Evolutionary conservation across 75 land plant species (phyloP).

Genomic region (Selaginella moellendorffii): DNA sequence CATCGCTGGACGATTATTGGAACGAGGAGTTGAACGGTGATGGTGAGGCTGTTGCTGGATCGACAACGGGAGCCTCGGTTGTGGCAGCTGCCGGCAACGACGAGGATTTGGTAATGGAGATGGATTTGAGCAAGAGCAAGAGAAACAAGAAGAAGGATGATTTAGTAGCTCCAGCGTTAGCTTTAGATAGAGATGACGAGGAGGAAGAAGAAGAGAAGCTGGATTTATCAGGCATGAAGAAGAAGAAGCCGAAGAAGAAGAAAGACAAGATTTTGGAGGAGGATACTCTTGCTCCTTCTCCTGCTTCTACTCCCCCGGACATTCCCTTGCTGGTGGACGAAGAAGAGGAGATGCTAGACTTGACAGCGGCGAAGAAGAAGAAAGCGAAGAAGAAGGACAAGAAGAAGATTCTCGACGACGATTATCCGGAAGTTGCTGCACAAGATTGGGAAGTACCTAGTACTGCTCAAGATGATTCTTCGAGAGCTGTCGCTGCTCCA

Average conservation of each 20-base stretch:
- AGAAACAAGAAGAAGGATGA: slow-evolving; percentile 5
- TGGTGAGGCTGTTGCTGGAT: background rate
- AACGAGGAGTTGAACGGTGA: slow-evolving; percentile 3
- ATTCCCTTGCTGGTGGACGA: no score
- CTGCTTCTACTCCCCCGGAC: no score
- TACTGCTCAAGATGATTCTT: slow-evolving; percentile 1
- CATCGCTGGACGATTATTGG: background rate
- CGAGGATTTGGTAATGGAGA: slow-evolving; percentile 10
- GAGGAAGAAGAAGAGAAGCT: slow-evolving; percentile 12
- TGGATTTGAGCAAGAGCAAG: background rate
- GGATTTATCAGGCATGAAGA: slow-evolving; percentile 26
- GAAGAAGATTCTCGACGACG: no score
- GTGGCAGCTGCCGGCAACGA: background rate
- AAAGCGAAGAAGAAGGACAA: no score
- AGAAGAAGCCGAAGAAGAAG: slow-evolving; percentile 11
- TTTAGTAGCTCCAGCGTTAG: slow-evolving; percentile 8
- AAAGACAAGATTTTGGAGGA: no score
- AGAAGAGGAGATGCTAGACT: no score
- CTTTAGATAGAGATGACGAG: slow-evolving; percentile 9
- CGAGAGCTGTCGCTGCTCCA: background rate
- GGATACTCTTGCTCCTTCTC: no score
- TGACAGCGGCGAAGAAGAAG: no score
- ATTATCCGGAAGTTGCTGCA: background rate
- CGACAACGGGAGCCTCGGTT: background rate
- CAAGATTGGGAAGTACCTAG: slow-evolving; percentile 7